A percentile compares a stretch with the other conserved stretches of the same genome.
Evolutionary conservation across 2,329 filamentous ascomycete species (phyloP).

Genomic region (Aspergillus udagawae): DNA sequence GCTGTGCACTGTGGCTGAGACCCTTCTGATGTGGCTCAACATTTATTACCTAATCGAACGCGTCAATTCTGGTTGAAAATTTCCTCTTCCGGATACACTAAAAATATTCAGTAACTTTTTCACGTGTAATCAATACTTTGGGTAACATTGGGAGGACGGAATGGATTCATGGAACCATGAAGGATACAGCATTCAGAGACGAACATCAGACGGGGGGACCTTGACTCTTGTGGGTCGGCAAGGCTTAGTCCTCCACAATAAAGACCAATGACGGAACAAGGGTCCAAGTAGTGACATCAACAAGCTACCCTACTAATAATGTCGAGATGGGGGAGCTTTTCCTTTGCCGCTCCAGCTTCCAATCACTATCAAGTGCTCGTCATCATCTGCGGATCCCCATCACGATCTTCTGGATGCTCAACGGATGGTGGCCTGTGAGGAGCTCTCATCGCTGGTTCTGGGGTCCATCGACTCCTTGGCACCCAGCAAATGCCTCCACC

Average conservation of each 20-base stretch:
- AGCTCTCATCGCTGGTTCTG: neutral
- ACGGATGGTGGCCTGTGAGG: conserved; percentile 6
- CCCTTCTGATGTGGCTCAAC: too few species aligned
- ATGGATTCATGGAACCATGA: too few species aligned
- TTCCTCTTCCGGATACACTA: neutral
- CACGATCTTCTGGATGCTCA: conserved; percentile 3
- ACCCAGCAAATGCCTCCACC: conserved; percentile 13
- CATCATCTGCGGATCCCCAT: conserved; percentile 16
- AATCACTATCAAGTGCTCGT: neutral
- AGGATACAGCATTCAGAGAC: too few species aligned
- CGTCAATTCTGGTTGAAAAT: neutral
- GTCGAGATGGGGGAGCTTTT: neutral
- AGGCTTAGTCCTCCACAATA: too few species aligned
- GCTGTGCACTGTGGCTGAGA: neutral
- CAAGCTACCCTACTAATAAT: neutral
- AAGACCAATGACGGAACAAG: neutral
- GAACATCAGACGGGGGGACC: too few species aligned
- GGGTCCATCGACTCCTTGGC: conserved; percentile 5
- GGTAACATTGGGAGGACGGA: too few species aligned
- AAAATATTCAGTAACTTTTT: neutral
- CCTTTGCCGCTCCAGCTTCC: neutral
- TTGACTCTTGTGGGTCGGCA: neutral
- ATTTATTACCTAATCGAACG: neutral
- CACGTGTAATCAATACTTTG: too few species aligned
- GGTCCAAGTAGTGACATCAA: neutral